A percentile compares a stretch with the other conserved stretches of the same genome.
Conservation (phyloP, 768 basidiomycete genomes). For the Termitomyces sp. region DNA sequence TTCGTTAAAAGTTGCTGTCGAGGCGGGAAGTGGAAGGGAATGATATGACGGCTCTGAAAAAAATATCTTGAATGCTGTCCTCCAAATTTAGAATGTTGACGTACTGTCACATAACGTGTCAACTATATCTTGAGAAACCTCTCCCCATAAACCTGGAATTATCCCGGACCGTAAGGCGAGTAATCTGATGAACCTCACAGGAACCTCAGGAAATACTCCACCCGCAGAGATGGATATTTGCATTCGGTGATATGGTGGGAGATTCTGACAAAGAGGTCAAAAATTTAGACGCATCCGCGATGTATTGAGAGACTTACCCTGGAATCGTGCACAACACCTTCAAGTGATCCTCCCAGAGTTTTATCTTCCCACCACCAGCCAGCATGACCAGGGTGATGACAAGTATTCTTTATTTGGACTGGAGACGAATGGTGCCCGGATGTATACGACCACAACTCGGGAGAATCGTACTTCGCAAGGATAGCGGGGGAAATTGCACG, state of each 20-base stretch:
- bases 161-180: background rate
- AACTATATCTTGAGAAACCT: background rate
- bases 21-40: background rate
- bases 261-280: background rate
- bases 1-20: background rate
- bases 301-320: background rate
- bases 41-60: background rate
- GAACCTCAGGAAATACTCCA: background rate
- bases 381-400: background rate
- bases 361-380: conserved; percentile 8
- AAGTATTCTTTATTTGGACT: background rate
- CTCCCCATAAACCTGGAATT: background rate
- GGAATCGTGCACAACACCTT: background rate
- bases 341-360: conserved; percentile 2
- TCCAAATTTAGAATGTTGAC: background rate
- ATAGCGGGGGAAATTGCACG: background rate
- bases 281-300: accelerated
- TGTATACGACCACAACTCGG: background rate
- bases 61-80: background rate
- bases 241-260: background rate
- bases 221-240: background rate
- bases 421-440: background rate
- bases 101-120: background rate
- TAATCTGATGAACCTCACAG: background rate
- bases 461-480: background rate